phyloP scores from a whole-genome alignment of 2,329 filamentous ascomycete genomes.

The Emydomyces testavorans region DNA sequence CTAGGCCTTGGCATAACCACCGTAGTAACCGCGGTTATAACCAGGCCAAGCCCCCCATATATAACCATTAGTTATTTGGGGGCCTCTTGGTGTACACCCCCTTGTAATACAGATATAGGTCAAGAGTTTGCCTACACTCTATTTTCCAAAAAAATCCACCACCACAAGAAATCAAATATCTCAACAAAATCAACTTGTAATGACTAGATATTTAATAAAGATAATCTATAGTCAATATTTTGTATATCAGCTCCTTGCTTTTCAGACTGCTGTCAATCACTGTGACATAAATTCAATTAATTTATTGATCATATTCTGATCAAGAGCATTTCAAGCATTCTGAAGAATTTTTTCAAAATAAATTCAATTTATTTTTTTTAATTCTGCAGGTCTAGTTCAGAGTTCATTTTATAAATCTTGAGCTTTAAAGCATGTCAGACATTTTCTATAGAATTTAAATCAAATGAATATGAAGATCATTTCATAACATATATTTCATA shows the following conservation, averaged over 20 bases:
- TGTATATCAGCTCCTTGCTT: constrained; percentile 9
- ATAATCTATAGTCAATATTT: constrained; percentile 5
- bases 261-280: constrained; percentile 1
- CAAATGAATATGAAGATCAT: constrained; percentile 13
- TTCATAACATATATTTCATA: constrained; percentile 12
- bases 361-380: neutral
- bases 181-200: too few species aligned
- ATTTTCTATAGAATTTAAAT: constrained; percentile 18
- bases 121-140: too few species aligned
- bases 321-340: constrained; percentile 7
- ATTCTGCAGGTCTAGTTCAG: neutral
- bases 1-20: too few species aligned
- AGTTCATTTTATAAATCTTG: constrained; percentile 2
- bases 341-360: neutral
- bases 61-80: too few species aligned
- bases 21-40: too few species aligned
- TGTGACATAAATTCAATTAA: constrained; percentile 3
- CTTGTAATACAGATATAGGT: too few species aligned
- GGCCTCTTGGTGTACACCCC: too few species aligned
- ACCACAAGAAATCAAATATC: too few species aligned
- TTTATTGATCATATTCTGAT: constrained; percentile 3
- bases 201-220: too few species aligned
- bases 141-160: too few species aligned
- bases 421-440: constrained; percentile 16
- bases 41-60: too few species aligned